phyloP scores from a whole-genome alignment of 139 green algal genomes.

The Chlamydomonas incerta region DNA sequence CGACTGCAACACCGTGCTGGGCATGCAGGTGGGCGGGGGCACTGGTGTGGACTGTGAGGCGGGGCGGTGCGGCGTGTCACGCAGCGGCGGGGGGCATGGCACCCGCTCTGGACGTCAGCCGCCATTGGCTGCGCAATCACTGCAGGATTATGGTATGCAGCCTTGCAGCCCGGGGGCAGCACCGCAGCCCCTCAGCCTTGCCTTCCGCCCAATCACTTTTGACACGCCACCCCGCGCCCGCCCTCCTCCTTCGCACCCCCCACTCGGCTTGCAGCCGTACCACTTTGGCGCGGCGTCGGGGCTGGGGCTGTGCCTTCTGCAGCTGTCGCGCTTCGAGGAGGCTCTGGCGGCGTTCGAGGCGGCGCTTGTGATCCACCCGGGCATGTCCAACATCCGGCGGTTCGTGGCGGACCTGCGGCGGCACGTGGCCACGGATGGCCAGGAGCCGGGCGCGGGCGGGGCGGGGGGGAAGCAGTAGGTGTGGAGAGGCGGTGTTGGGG shows the following conservation, averaged over 20 bases:
- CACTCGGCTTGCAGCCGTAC: conserved; percentile 53
- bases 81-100: background rate
- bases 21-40: conserved; percentile 54
- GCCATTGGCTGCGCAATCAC: no score
- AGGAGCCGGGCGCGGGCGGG: no score
- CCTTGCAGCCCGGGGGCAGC: no score
- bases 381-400: conserved; percentile 46
- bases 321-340: conserved; percentile 34
- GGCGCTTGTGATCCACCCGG: conserved; percentile 68
- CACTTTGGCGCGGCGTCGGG: conserved; percentile 80
- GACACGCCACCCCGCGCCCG: no score
- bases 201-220: no score
- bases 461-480: no score
- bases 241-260: no score
- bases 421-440: background rate
- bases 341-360: conserved; percentile 68
- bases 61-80: background rate
- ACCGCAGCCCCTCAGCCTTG: no score
- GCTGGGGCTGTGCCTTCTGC: conserved; percentile 74
- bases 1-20: conserved; percentile 64
- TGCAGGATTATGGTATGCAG: no score
- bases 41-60: background rate
- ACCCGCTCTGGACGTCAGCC: no score
- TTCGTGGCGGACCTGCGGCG: conserved; percentile 51
- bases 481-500: no score